Evolutionary conservation across 2,329 filamentous ascomycete genomes (phyloP), one percentile per base, ranked within the genome.

Genomic region (Fusarium clavum): DNA sequence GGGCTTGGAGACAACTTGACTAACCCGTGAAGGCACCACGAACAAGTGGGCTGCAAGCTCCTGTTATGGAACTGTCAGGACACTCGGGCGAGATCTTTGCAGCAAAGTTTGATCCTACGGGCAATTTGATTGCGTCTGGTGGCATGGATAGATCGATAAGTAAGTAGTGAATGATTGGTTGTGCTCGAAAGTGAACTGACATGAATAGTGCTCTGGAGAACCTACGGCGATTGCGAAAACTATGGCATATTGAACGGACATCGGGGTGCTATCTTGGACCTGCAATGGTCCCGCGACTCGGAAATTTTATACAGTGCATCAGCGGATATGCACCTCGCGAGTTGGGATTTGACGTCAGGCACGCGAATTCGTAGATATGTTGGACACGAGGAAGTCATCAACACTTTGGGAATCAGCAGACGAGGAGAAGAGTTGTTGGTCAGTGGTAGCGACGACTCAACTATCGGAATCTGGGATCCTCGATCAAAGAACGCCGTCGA

Each of bases 231-330:
- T 74, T 98, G 95, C 83, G 93, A 97, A 77, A 99, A 99, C 82
- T 98, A 98, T 77, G 94, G 95, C 64, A 83, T 93, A 29, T 85
- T 99, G 55, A 94, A 86, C 11, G 96, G 96, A 34, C 96, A 99
- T 83, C 94, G 93, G 78, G 94, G 94, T 72, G 96, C 96, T 3
- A 85, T 99, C 51, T 85, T 98, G 27, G 96, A 98, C 80, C 83
- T 99, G 47, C 94, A 97, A 78, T 99, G 96, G 96, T 97, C 96
- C 29, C 91, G 96, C 78, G 96, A 99, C 82, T 97, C 94, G 22
- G 90, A 92, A 75, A 91, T 95, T 44, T 81, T 99, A 54, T 98
- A 95, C 77, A 96, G 95, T 10, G 94, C 94, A 46, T 97, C 94
- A 34, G 94, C 96, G 72, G 96, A 99, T 79, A 94, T 90, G 88